These are phyloP conservation scores for Dictyostelium brefeldianum DNA, from an alignment of 78 protist species.

Conservation along the genomic window DNA sequence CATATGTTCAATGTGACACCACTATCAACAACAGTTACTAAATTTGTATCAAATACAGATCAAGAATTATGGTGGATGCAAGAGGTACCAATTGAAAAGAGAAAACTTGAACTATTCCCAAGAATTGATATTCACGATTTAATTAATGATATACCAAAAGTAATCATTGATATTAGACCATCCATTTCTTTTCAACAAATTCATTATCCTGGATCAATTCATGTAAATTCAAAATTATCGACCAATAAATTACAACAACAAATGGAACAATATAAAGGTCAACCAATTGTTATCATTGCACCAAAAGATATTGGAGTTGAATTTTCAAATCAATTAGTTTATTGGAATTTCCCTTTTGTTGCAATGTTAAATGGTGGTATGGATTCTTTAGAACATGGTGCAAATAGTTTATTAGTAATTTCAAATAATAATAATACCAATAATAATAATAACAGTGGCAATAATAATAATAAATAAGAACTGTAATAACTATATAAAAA, in stretches of 20 bases:
- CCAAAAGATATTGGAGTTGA: slow-evolving; percentile 37
- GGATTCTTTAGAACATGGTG: slow-evolving; percentile 74
- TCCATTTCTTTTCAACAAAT: slow-evolving; percentile 31
- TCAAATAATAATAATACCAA: slow-evolving; percentile 1
- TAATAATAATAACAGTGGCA: neutral
- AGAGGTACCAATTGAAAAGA: slow-evolving; percentile 40
- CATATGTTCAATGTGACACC: slow-evolving; percentile 63
- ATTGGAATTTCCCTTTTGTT: slow-evolving; percentile 68
- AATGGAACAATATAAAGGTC: slow-evolving; percentile 50
- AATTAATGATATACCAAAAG: neutral
- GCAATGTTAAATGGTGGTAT: slow-evolving; percentile 79
- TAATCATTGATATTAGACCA: slow-evolving; percentile 52
- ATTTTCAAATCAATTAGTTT: slow-evolving; percentile 50
- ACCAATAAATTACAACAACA: slow-evolving; percentile 3
- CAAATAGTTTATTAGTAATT: slow-evolving; percentile 5
- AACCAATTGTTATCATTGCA: slow-evolving; percentile 60
- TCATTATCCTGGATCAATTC: slow-evolving; percentile 54
- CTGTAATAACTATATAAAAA: neutral
- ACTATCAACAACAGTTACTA: slow-evolving; percentile 41
- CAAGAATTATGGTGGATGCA: slow-evolving; percentile 80
- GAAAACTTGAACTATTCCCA: slow-evolving; percentile 62
- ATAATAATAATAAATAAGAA: too few species aligned
- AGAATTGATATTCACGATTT: slow-evolving; percentile 68
- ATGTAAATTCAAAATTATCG: neutral
- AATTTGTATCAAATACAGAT: slow-evolving; percentile 32